Evolutionary conservation across 2,329 filamentous ascomycete genomes (phyloP).

Genomic region (Talaromyces islandicus): DNA sequence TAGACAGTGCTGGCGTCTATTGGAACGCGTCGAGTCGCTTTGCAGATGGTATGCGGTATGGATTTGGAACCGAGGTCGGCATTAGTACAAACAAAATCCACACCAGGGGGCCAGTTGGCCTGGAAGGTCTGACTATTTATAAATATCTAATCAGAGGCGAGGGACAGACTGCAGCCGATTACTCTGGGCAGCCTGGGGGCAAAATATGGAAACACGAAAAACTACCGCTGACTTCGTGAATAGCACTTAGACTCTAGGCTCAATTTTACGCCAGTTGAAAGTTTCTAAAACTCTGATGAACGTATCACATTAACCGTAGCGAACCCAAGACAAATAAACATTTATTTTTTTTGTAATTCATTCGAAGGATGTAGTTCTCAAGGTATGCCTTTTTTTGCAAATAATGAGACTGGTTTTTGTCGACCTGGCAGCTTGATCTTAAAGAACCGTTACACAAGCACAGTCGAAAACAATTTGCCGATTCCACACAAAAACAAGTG

Average conservation of each 20-base stretch:
- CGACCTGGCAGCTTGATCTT: neutral
- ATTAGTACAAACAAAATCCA: conserved; percentile 99
- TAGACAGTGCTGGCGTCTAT: conserved; percentile 90
- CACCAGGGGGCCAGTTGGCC: conserved; percentile 81
- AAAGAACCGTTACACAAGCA: neutral
- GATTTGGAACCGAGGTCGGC: conserved; percentile 95
- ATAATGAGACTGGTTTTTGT: neutral
- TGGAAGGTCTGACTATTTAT: conserved; percentile 94
- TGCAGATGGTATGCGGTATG: conserved; percentile 93
- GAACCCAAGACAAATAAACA: neutral
- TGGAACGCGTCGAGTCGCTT: conserved; percentile 96
- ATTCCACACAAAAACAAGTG: neutral
- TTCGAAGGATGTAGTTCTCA: neutral
- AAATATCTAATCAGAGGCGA: conserved; percentile 85
- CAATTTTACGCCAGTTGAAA: neutral
- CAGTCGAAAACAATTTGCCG: neutral
- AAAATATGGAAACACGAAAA: conserved; percentile 53
- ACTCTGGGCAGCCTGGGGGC: conserved; percentile 50
- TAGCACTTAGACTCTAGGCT: neutral
- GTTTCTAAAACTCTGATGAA: neutral
- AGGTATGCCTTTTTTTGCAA: neutral
- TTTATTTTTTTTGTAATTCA: neutral
- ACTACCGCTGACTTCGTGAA: conserved; percentile 25
- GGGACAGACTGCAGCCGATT: conserved; percentile 75
- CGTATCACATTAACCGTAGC: neutral